These are phyloP conservation scores for Dryas alaskensis DNA, from an alignment of 306 rosid species.

Conservation along the genomic window DNA sequence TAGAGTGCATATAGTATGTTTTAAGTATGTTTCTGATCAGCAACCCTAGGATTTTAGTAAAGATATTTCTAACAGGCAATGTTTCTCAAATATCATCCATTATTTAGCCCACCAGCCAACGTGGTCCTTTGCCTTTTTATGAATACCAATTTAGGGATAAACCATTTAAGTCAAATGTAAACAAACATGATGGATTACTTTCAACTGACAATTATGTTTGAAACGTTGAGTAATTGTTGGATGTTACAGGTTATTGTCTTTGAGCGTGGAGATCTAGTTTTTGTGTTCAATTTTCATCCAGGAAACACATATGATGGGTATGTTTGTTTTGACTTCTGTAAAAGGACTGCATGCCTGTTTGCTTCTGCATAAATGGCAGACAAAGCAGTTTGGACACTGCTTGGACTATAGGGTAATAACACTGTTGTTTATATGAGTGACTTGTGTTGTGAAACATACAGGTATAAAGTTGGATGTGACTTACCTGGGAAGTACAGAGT, in stretches of 20 bases:
- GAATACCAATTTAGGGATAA: not conserved
- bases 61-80: not conserved
- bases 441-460: constrained; percentile 32
- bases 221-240: constrained; percentile 1
- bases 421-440: constrained; percentile 21
- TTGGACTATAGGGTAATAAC: not conserved
- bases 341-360: not conserved
- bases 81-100: not conserved
- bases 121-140: not conserved
- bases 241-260: constrained; percentile 73
- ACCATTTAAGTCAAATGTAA: not conserved
- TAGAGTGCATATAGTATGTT: not conserved
- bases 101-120: not conserved
- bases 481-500: constrained; percentile 95
- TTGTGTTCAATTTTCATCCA: constrained; percentile 94
- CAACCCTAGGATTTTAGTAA: not conserved
- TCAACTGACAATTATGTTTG: not conserved
- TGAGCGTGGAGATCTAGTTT: constrained; percentile 90
- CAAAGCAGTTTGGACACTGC: not conserved
- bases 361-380: not conserved
- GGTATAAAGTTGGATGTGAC: constrained; percentile 97
- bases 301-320: constrained; percentile 80
- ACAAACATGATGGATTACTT: not conserved
- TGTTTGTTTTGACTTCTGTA: constrained; percentile 20
- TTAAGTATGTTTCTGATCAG: not conserved